Percentiles rank a stretch among this genome's conserved stretches.
Conservation (phyloP, 148 eudicot species). For the Chenopodium quinoa region DNA sequence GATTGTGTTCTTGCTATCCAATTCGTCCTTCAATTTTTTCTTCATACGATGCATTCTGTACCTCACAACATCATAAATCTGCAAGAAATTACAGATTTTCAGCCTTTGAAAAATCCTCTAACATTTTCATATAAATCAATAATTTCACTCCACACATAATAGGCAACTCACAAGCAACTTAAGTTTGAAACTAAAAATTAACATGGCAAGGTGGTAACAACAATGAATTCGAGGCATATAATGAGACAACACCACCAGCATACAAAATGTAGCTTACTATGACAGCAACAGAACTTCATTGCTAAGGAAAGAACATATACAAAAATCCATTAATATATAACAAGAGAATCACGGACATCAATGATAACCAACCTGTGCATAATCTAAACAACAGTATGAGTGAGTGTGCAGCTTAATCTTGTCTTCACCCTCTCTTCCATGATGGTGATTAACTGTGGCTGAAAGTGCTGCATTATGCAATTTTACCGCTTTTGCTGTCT, state of each 20-base stretch:
- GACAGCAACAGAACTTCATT: neutral
- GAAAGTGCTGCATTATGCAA: slow-evolving; percentile 89
- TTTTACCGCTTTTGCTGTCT: slow-evolving; percentile 91
- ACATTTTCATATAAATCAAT: neutral
- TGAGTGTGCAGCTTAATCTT: slow-evolving; percentile 93
- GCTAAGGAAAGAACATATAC: neutral
- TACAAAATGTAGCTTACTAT: neutral
- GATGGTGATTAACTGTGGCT: slow-evolving; percentile 63
- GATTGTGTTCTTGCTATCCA: slow-evolving; percentile 91
- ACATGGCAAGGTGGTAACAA: neutral
- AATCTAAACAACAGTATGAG: slow-evolving; percentile 93
- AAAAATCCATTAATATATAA: neutral
- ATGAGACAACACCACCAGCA: neutral
- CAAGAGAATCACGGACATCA: neutral
- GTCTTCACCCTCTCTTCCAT: slow-evolving; percentile 82
- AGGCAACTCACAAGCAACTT: no score
- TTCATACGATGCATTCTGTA: slow-evolving; percentile 91
- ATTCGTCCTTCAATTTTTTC: slow-evolving; percentile 90
- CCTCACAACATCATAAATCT: slow-evolving; percentile 97
- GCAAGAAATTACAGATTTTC: slow-evolving; percentile 32
- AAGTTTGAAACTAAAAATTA: no score
- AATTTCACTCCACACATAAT: no score
- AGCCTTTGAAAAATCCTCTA: neutral
- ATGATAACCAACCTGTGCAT: slow-evolving; percentile 78
- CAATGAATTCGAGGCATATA: neutral